These are phyloP conservation scores for Trebouxiophyceae sp. DNA, from an alignment of 163 green algal species.

Conservation along the genomic window DNA sequence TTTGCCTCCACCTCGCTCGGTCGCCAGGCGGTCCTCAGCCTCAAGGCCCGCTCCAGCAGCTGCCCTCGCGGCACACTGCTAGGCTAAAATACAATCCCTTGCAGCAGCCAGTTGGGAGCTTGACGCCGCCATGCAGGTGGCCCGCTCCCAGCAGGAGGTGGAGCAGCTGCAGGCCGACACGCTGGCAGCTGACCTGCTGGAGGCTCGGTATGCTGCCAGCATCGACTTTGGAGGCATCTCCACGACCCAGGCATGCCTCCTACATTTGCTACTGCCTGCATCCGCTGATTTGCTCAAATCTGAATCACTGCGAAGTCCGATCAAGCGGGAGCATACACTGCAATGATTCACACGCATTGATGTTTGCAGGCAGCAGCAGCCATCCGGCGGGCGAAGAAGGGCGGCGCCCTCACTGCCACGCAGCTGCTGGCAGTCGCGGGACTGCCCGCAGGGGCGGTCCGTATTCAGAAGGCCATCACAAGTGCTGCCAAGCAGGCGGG, in stretches of 20 bases:
- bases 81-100: too few species aligned
- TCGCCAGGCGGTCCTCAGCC: slow-evolving; percentile 28
- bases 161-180: slow-evolving; percentile 22
- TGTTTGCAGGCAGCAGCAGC: slow-evolving; percentile 38
- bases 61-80: neutral
- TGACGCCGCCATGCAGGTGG: neutral
- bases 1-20: slow-evolving; percentile 68
- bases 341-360: too few species aligned
- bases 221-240: slow-evolving; percentile 77
- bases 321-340: too few species aligned
- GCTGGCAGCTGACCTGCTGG: slow-evolving; percentile 41
- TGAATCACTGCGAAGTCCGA: too few species aligned
- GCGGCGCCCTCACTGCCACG: slow-evolving; percentile 44
- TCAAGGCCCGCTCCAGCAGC: slow-evolving; percentile 24
- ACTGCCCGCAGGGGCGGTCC: slow-evolving; percentile 28
- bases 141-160: neutral
- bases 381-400: slow-evolving; percentile 48
- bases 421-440: slow-evolving; percentile 41
- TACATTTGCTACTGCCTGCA: too few species aligned
- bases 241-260: too few species aligned
- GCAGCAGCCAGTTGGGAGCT: too few species aligned
- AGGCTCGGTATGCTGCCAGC: slow-evolving; percentile 45
- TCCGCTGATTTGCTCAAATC: too few species aligned
- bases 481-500: slow-evolving; percentile 8
- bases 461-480: slow-evolving; percentile 21